Base-by-base conservation (phyloP, 202 grass and related monocot species). In the Dendrocalamus latiflorus region DNA sequence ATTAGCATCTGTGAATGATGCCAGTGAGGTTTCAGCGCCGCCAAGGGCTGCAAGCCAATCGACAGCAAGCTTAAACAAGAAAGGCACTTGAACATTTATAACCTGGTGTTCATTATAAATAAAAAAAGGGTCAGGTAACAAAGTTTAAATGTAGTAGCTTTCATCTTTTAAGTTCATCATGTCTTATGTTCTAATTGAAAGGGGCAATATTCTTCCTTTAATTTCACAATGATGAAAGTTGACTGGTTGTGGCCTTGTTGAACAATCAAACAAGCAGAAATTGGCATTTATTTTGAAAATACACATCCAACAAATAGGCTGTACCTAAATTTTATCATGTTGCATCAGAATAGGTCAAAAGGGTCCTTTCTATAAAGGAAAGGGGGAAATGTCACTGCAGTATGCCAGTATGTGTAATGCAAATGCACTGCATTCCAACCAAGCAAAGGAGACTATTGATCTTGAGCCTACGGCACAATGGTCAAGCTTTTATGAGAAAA, bases 61-160 rank as follows among this genome's bases (percentile, higher is more conserved):
- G 30, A 98, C 68, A 79, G 96, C 96, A 80, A 93, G 89, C 91
- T 98, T 98, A 92, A 98, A 98, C 57, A 98, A 83, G 86, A 98
- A 95, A 85, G 96, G 96, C 60, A 95, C 91, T 93, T 98, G 96
- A 73, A 98, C 96, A 92, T 98, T 98, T 93, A 98, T 98, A 91
- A 95, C 95, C 95, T 98, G 80, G 57, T 77, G 25, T 87, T 72
- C 82, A 88, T 86, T 83, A 76, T 22, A 86, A 77, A 89, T 25
- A 43, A 74, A 28, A 84, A 30, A 30, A 81, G 50, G 24, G 47
- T 87, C 64, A 87, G 81, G 77, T 49, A 90, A 77, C 5, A 22
- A 76, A 83, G 20, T 50, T 74, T 18, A 68, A 68, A 61, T 81
- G 36, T 39, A 74, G 48, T 59, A 68, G 34, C 42, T 80, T 75